Percentiles rank a stretch among this genome's conserved stretches.
Evolutionary conservation across 2,329 filamentous ascomycete genomes (phyloP).

Genomic region (Penicillium aurantiogriseum): DNA sequence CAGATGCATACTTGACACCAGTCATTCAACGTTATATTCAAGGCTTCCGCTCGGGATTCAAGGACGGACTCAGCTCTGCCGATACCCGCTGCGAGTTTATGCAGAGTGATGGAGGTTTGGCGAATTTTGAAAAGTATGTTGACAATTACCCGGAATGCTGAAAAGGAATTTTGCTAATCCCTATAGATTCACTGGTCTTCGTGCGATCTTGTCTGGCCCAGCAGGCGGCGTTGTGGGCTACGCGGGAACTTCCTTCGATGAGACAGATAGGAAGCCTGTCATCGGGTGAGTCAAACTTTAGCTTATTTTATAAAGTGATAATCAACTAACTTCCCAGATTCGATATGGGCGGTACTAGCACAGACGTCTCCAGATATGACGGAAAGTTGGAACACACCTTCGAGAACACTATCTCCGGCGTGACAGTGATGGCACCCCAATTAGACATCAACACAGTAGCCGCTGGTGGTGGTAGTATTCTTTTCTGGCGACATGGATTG

Average conservation of each 20-base stretch:
- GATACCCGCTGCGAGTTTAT: neutral
- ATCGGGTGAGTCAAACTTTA: constrained; percentile 46
- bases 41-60: constrained; percentile 77
- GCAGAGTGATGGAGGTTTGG: neutral
- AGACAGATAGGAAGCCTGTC: constrained; percentile 71
- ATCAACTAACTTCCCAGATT: constrained; percentile 48
- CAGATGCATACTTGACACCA: constrained; percentile 72
- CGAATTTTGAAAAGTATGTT: neutral
- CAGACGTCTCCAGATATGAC: constrained; percentile 81
- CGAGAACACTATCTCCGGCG: constrained; percentile 89
- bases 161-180: neutral
- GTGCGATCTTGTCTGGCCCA: constrained; percentile 81
- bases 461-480: constrained; percentile 66
- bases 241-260: constrained; percentile 80
- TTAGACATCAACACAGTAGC: constrained; percentile 94
- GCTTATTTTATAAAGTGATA: neutral
- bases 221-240: constrained; percentile 92
- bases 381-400: constrained; percentile 91
- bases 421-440: constrained; percentile 88
- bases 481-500: constrained; percentile 86
- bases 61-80: constrained; percentile 54
- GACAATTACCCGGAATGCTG: neutral
- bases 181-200: constrained; percentile 44
- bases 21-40: constrained; percentile 69
- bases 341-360: constrained; percentile 93